Percentiles rank a stretch among this genome's conserved stretches.
Evolutionary conservation across 202 grass and related monocot genomes (phyloP).

Genomic region (Panicum hallii): DNA sequence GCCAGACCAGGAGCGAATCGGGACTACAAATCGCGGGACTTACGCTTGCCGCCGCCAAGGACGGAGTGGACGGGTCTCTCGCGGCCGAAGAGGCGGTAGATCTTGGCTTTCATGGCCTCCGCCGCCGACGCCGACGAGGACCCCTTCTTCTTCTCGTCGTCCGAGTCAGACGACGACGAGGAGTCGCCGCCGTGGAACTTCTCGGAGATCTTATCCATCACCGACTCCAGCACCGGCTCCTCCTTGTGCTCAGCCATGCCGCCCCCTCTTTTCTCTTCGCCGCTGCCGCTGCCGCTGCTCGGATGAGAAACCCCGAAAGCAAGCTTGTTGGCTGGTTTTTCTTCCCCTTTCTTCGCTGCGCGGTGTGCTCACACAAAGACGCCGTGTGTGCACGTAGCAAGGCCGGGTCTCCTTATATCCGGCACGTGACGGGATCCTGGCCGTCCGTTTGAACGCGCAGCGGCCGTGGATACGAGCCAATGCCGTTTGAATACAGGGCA

Average conservation of each 20-base stretch:
- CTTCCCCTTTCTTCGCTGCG: neutral
- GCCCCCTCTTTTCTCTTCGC: neutral
- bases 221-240: slow-evolving; percentile 60
- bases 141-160: slow-evolving; percentile 69
- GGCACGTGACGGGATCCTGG: neutral
- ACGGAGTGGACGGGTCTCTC: slow-evolving; percentile 77
- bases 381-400: slow-evolving; percentile 44
- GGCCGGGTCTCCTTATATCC: slow-evolving; percentile 18
- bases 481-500: neutral
- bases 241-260: slow-evolving; percentile 91
- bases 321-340: slow-evolving; percentile 4
- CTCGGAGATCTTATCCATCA: slow-evolving; percentile 79
- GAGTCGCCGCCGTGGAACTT: slow-evolving; percentile 65
- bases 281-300: neutral
- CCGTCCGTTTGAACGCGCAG: slow-evolving; percentile 35
- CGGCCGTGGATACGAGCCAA: neutral
- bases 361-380: slow-evolving; percentile 17
- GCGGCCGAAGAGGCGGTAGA: slow-evolving; percentile 67
- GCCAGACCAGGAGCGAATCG: slow-evolving; percentile 7
- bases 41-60: slow-evolving; percentile 92
- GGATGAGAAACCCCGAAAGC: neutral
- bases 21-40: slow-evolving; percentile 14
- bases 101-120: slow-evolving; percentile 49
- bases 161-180: slow-evolving; percentile 81
- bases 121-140: slow-evolving; percentile 44